Evolutionary conservation across 192 early-diverging fungal species (phyloP).

Genomic region (Linnemannia elongata): DNA sequence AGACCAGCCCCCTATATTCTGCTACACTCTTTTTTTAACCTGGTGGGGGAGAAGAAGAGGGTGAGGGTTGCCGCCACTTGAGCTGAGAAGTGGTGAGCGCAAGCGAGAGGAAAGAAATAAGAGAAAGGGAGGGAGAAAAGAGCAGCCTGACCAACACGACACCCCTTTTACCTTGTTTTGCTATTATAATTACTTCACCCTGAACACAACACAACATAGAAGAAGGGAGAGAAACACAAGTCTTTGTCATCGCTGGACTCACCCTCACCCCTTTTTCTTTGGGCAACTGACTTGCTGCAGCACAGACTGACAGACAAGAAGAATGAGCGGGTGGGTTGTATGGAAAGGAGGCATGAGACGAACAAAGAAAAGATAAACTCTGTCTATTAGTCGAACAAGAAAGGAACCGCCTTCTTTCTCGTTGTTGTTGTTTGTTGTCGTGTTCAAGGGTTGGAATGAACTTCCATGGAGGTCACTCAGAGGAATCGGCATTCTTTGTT

Average conservation of each 20-base stretch:
- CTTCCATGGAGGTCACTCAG: background rate
- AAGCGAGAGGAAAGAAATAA: background rate
- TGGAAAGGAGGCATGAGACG: background rate
- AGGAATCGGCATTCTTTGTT: background rate
- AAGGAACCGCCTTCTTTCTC: background rate
- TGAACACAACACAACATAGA: background rate
- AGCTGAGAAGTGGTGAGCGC: too few species aligned
- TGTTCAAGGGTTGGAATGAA: background rate
- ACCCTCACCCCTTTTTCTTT: slow-evolving; percentile 31
- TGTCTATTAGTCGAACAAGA: background rate
- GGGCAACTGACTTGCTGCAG: slow-evolving; percentile 42
- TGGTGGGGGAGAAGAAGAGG: background rate
- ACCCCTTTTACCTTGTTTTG: background rate
- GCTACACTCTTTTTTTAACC: background rate
- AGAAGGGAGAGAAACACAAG: too few species aligned
- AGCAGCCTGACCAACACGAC: background rate
- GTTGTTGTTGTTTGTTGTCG: background rate
- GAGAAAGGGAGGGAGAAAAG: background rate
- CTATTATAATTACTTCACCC: background rate
- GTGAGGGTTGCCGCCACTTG: background rate
- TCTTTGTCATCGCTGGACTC: slow-evolving; percentile 15
- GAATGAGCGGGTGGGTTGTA: background rate
- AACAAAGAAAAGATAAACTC: slow-evolving; percentile 4
- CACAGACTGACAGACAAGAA: background rate
- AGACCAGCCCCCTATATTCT: background rate